These are phyloP conservation scores for Kwoniella shivajii DNA, from an alignment of 1,284 basidiomycete genomes.

Conservation along the genomic window DNA sequence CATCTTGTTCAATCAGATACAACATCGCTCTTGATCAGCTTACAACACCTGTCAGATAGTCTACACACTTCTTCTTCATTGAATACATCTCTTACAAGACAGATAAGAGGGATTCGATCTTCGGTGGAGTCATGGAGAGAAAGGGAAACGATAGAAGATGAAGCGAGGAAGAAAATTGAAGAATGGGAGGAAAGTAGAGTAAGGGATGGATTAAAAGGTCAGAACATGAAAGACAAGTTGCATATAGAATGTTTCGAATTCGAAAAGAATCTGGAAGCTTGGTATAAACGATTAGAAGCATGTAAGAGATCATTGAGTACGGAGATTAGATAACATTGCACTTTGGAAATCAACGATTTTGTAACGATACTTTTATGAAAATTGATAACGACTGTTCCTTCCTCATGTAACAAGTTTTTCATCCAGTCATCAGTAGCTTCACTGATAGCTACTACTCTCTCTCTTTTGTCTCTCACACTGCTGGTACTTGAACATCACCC, in stretches of 20 bases:
- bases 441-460: too few species aligned
- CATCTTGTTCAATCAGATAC: slow-evolving; percentile 4
- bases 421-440: too few species aligned
- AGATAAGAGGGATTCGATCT: slow-evolving; percentile 19
- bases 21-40: not conserved
- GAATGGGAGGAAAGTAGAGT: slow-evolving; percentile 16
- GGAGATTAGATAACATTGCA: too few species aligned
- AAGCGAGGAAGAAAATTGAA: slow-evolving; percentile 11
- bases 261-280: not conserved
- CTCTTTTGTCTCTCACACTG: too few species aligned
- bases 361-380: too few species aligned
- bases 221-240: not conserved
- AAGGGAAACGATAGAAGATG: slow-evolving; percentile 15
- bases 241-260: slow-evolving; percentile 5
- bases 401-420: too few species aligned
- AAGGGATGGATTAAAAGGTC: slow-evolving; percentile 7
- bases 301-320: not conserved
- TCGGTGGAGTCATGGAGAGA: slow-evolving; percentile 14
- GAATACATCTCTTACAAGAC: slow-evolving; percentile 11
- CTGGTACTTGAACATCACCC: too few species aligned
- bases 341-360: too few species aligned
- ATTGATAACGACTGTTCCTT: too few species aligned
- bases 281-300: not conserved
- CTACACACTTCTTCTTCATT: slow-evolving; percentile 18
- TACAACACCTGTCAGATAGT: slow-evolving; percentile 15